Percentiles rank a stretch among this genome's conserved stretches.
phyloP scores from a whole-genome alignment of 805 yeast genomes.

The Teunomyces funiuensis region DNA sequence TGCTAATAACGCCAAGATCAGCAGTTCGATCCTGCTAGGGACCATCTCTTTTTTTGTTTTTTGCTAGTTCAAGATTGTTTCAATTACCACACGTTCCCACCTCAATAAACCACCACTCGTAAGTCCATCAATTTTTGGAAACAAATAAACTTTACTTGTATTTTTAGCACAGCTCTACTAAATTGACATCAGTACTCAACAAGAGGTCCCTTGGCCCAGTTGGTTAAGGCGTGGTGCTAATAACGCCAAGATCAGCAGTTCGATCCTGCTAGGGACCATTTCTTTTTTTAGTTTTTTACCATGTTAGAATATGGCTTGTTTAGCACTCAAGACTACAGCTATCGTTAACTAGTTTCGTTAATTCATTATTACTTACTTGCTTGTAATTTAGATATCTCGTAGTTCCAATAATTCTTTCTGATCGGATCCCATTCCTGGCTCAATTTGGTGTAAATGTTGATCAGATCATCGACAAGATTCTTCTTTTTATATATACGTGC shows the following conservation, averaged over 20 bases:
- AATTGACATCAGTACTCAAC: neutral
- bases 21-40: slow-evolving; percentile 90
- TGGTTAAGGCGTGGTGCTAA: slow-evolving; percentile 54
- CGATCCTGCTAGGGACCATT: slow-evolving; percentile 86
- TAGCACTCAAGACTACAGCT: neutral
- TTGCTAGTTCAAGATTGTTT: too few species aligned
- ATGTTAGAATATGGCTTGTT: too few species aligned
- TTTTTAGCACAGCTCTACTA: too few species aligned
- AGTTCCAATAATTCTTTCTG: slow-evolving; percentile 62
- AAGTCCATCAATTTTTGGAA: too few species aligned
- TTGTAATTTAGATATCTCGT: slow-evolving; percentile 25
- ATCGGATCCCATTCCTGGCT: slow-evolving; percentile 59
- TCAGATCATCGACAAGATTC: slow-evolving; percentile 33
- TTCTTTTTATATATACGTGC: slow-evolving; percentile 47
- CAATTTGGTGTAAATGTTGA: slow-evolving; percentile 50
- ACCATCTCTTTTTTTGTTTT: slow-evolving; percentile 48
- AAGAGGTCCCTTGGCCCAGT: slow-evolving; percentile 51
- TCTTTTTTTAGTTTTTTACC: slow-evolving; percentile 11
- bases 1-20: slow-evolving; percentile 63
- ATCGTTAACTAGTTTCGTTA: too few species aligned
- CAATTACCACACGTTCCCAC: too few species aligned
- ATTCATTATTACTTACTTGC: neutral
- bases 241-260: slow-evolving; percentile 74
- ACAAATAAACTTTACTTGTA: too few species aligned
- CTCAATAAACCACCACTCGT: too few species aligned